Evolutionary conservation across 306 rosid species (phyloP).

Genomic region (Alnus glutinosa): DNA sequence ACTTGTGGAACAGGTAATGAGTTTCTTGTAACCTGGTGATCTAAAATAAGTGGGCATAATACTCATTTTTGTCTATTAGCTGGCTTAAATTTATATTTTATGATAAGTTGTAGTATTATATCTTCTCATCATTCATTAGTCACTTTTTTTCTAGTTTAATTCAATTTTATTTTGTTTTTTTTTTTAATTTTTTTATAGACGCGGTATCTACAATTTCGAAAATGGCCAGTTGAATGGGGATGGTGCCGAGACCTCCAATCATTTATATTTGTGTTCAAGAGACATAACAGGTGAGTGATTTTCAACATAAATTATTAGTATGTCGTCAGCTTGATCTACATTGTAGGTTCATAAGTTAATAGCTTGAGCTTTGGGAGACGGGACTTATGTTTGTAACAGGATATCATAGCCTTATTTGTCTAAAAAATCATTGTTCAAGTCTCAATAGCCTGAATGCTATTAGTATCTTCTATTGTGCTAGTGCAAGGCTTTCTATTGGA

Average conservation of each 20-base stretch:
- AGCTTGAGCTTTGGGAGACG: too few relatives aligned
- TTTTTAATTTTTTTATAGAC: conserved; percentile 46
- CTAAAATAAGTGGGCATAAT: background rate
- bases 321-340: background rate
- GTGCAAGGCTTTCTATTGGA: background rate
- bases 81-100: background rate
- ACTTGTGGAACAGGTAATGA: conserved; percentile 88
- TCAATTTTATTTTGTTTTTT: background rate
- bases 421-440: background rate
- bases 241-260: conserved; percentile 97
- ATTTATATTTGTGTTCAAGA: conserved; percentile 79
- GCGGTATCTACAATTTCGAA: conserved; percentile 65
- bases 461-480: background rate
- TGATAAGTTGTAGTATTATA: background rate
- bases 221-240: conserved; percentile 96
- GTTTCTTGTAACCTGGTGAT: conserved; percentile 18
- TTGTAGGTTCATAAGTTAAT: background rate
- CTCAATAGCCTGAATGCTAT: background rate
- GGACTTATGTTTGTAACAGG: background rate
- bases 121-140: conserved; percentile 1
- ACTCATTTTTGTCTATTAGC: background rate
- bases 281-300: conserved; percentile 79
- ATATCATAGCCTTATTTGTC: background rate
- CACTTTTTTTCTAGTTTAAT: conserved; percentile 10
- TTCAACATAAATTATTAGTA: background rate